Base-by-base conservation (phyloP, 345 rosid genomes). In the Cardamine chenopodiifolia region DNA sequence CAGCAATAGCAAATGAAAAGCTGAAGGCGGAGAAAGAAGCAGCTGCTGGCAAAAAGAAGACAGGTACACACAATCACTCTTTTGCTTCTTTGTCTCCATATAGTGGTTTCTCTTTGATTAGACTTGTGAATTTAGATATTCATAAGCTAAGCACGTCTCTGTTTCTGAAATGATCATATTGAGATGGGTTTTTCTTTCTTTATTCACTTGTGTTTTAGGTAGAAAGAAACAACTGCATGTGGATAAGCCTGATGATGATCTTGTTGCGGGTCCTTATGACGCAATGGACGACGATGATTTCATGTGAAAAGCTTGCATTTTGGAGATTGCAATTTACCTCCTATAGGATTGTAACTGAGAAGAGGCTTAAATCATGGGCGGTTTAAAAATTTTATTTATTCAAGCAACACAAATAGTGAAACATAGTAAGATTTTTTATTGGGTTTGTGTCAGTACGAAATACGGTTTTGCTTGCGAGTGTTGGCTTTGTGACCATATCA, bases 1-100 rank as follows among this genome's bases (percentile, higher is more conserved):
- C 89, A 59, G 90, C 98, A 34, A 87, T 94, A 76, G 97, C 91
- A 17, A 94, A 90, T 82, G 98, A 94, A 80, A 94, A 91, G 70
- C 74, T 88, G 56, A 94, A 94, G 74, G 95, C 85, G 1, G 98
- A 92, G 83, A 94, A 86, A 83, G 97, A 94, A 80, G 90, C 93
- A 76, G 90, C 93, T 83, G 81, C 86, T 72, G 85, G 87, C 72
- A 91, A 86, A 84, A 94, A 85, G 89, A 94, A 88, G 84, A 49
- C 87, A 82, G 96, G 96, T 94, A 78, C 19, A 64, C 28, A 34
- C 35, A 10, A 23, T 25, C 71, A 44, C 47, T 31, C 56, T n/a
- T 57, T 44, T 53, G 9, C 18, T 32, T 47, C 7, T 31, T 31
- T 31, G 34, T 2, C 34, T 31, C 32, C 34, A 7, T 31, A 31